Percentiles rank a stretch among this genome's conserved stretches.
These are phyloP conservation scores for Brassica balearica DNA, from an alignment of 441 rosid species.

Conservation along the genomic window DNA sequence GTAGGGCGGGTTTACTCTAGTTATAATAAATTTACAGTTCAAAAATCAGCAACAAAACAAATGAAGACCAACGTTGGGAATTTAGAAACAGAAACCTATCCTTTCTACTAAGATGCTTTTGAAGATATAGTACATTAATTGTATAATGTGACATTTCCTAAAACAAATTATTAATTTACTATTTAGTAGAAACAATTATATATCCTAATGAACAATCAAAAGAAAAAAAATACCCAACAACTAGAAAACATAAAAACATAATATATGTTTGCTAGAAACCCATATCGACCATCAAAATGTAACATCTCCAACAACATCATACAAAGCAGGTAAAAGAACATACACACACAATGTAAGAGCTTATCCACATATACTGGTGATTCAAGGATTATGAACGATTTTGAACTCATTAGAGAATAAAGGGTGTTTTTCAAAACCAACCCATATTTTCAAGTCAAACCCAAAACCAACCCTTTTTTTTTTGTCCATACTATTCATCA, in stretches of 20 bases:
- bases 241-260: neutral
- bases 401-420: no score
- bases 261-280: neutral
- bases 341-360: neutral
- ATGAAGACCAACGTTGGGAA: neutral
- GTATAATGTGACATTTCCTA: neutral
- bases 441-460: no score
- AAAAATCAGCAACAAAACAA: neutral
- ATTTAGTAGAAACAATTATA: no score
- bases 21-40: neutral
- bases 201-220: neutral
- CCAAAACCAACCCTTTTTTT: no score
- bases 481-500: no score
- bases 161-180: no score
- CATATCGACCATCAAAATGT: neutral
- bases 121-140: no score
- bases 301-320: neutral
- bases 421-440: no score
- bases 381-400: no score
- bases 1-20: no score
- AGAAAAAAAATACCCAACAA: neutral
- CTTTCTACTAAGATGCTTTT: neutral
- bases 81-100: neutral
- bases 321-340: neutral
- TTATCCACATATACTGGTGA: neutral